These are phyloP conservation scores for Capsella bursapastoris DNA, from an alignment of 345 rosid species.

Conservation along the genomic window DNA sequence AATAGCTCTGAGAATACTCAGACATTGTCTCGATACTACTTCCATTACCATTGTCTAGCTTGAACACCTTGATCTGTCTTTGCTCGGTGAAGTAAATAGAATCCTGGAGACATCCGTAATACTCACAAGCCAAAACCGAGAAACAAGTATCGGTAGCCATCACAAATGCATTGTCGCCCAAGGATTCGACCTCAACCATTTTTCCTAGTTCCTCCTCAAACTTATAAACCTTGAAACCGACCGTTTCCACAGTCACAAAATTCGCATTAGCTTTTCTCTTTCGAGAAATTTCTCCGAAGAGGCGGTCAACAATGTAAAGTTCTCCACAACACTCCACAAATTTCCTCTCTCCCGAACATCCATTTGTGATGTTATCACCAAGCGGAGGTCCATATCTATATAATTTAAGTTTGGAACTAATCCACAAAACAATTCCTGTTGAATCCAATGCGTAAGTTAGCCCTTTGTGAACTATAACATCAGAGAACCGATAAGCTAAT, in stretches of 20 bases:
- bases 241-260: neutral
- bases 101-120: constrained; percentile 2
- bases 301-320: neutral
- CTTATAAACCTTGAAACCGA: constrained; percentile 45
- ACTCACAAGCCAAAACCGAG: constrained; percentile 39
- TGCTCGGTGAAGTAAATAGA: constrained; percentile 27
- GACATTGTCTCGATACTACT: neutral
- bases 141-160: constrained; percentile 39
- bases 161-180: constrained; percentile 36
- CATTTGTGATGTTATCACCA: neutral
- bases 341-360: neutral
- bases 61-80: neutral
- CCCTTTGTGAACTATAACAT: neutral
- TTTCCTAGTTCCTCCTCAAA: constrained; percentile 38
- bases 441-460: neutral
- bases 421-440: neutral
- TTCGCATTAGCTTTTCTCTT: neutral
- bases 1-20: neutral
- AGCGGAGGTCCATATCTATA: neutral
- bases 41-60: neutral
- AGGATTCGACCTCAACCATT: constrained; percentile 40
- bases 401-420: neutral
- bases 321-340: constrained; percentile 22
- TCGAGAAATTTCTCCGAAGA: neutral
- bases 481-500: too few relatives aligned